Conservation (phyloP, 1,284 basidiomycete species). For the Ganoderma sp. region DNA sequence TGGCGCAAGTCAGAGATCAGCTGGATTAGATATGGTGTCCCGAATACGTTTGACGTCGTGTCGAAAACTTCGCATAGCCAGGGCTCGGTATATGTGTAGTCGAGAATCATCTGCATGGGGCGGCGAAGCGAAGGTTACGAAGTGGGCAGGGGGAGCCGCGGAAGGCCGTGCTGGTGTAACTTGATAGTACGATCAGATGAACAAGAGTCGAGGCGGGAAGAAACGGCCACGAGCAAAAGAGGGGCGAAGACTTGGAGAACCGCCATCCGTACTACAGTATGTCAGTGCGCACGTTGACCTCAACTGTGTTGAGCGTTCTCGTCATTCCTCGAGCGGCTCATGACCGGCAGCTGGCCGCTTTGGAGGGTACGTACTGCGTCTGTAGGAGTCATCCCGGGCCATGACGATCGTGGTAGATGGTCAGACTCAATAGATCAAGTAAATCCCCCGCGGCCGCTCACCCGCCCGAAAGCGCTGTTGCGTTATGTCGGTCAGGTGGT, state of each 20-base stretch:
- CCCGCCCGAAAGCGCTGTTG: neutral
- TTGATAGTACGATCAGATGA: neutral
- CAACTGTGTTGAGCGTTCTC: too few relatives aligned
- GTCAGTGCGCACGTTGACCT: too few relatives aligned
- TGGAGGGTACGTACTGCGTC: conserved; percentile 3
- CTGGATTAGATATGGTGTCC: neutral
- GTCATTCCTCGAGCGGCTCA: too few relatives aligned
- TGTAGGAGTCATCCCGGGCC: neutral
- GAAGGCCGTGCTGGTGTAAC: conserved; percentile 14
- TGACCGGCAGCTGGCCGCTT: conserved; percentile 14
- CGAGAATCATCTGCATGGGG: conserved; percentile 16
- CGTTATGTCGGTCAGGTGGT: neutral
- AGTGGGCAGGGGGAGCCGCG: conserved; percentile 25
- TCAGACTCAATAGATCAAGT: neutral
- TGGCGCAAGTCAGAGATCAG: neutral
- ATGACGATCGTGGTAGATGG: neutral
- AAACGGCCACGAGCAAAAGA: too few relatives aligned
- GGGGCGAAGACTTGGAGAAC: too few relatives aligned
- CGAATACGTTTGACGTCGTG: neutral
- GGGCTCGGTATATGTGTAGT: conserved; percentile 23
- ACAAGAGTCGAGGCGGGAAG: neutral
- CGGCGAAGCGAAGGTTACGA: conserved; percentile 13
- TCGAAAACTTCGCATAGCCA: conserved; percentile 27
- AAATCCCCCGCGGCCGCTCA: neutral
- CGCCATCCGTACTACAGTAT: too few relatives aligned